phyloP scores from a whole-genome alignment of 176 grass and related monocot species.

The Alloteropsis semialata region DNA sequence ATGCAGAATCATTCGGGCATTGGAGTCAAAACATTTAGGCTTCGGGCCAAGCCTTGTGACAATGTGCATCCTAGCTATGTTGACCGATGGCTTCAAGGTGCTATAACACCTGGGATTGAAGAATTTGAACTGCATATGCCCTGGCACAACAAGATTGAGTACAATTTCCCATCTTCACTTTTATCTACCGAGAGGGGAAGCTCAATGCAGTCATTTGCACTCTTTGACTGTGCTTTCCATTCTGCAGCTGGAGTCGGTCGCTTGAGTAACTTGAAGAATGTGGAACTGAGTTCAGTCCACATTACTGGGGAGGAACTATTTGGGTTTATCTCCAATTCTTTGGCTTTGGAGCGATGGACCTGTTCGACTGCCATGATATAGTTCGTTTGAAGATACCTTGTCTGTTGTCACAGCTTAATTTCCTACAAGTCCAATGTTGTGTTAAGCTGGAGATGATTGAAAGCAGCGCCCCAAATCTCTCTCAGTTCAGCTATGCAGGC shows the following conservation, averaged over 20 bases:
- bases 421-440: neutral
- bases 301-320: neutral
- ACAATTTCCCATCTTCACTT: conserved; percentile 11
- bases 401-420: neutral
- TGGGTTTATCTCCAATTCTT: neutral
- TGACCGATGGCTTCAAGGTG: neutral
- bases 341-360: neutral
- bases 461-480: neutral
- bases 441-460: neutral
- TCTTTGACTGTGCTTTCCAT: neutral
- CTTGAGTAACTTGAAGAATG: neutral
- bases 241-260: neutral
- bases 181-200: neutral
- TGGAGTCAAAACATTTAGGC: neutral
- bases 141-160: neutral
- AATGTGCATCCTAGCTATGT: neutral
- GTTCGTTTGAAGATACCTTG: neutral
- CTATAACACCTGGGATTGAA: neutral
- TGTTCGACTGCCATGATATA: neutral
- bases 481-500: neutral
- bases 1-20: conserved; percentile 12
- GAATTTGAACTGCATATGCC: neutral
- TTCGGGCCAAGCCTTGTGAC: neutral
- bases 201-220: neutral
- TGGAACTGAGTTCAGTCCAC: neutral